Evolutionary conservation across 306 rosid species (phyloP).

Genomic region (Quercus glauca): DNA sequence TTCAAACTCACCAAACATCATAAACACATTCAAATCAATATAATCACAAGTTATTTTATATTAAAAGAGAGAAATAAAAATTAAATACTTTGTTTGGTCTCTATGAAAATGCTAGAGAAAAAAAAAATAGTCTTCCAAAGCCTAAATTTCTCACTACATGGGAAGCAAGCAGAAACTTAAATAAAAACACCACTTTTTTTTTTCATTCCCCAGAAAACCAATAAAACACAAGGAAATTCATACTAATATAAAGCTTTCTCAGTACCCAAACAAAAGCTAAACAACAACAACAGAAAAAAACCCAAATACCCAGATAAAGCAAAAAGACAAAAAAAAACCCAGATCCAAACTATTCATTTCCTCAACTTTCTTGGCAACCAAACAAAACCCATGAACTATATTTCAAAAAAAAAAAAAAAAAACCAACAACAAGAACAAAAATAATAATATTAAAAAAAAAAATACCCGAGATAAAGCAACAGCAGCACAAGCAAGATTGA

Average conservation of each 20-base stretch:
- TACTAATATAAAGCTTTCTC: neutral
- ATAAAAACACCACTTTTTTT: no score
- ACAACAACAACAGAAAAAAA: no score
- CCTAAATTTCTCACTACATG: neutral
- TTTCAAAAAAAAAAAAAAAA: neutral
- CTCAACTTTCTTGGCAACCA: neutral
- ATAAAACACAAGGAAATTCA: neutral
- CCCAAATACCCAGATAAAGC: neutral
- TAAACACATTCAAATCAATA: neutral
- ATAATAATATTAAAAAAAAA: no score
- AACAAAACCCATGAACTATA: neutral
- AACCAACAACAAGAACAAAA: neutral
- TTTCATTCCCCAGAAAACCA: neutral
- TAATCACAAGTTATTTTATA: neutral
- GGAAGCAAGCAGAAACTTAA: neutral
- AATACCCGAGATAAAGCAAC: slow-evolving; percentile 71
- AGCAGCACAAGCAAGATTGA: slow-evolving; percentile 91
- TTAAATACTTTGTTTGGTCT: slow-evolving; percentile 2
- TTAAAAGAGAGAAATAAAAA: neutral
- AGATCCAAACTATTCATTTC: neutral
- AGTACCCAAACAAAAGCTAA: neutral
- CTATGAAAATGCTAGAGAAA: slow-evolving; percentile 1
- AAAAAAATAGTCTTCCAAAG: neutral
- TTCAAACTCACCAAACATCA: neutral
- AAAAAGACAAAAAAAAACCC: neutral